These are phyloP conservation scores for Zymoseptoria ardabiliae DNA, from an alignment of 2,329 filamentous ascomycete species.

Conservation along the genomic window DNA sequence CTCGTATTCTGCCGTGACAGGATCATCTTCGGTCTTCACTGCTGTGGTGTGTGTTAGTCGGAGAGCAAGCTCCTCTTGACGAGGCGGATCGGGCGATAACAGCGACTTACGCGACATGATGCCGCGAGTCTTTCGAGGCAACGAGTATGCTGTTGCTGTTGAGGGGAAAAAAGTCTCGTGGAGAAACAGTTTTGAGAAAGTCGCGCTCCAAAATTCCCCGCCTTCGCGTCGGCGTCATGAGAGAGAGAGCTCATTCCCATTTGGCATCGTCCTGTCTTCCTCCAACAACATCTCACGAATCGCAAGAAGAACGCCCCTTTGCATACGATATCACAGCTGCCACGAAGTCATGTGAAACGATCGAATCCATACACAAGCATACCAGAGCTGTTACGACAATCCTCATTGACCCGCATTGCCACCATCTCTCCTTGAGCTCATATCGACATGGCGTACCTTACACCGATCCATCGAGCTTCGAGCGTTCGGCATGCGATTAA, in stretches of 20 bases:
- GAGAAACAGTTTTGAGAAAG: background rate
- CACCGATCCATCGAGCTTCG: constrained; percentile 85
- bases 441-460: constrained; percentile 82
- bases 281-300: background rate
- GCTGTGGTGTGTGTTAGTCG: constrained; percentile 10
- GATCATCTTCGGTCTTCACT: constrained; percentile 35
- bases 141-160: constrained; percentile 1
- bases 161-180: background rate
- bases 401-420: background rate
- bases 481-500: constrained; percentile 85
- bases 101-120: constrained; percentile 20
- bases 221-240: background rate
- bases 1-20: constrained; percentile 57
- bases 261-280: background rate
- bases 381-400: background rate
- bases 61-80: constrained; percentile 2
- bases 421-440: background rate
- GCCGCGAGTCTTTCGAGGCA: background rate
- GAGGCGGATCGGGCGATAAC: constrained; percentile 8
- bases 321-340: background rate
- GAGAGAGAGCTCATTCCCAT: background rate
- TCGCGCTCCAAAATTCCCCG: background rate
- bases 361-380: background rate
- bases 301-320: background rate
- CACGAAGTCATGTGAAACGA: background rate